Evolutionary conservation across 345 rosid species (phyloP), one percentile per base, ranked within the genome.

Genomic region (Reutealis trisperma): DNA sequence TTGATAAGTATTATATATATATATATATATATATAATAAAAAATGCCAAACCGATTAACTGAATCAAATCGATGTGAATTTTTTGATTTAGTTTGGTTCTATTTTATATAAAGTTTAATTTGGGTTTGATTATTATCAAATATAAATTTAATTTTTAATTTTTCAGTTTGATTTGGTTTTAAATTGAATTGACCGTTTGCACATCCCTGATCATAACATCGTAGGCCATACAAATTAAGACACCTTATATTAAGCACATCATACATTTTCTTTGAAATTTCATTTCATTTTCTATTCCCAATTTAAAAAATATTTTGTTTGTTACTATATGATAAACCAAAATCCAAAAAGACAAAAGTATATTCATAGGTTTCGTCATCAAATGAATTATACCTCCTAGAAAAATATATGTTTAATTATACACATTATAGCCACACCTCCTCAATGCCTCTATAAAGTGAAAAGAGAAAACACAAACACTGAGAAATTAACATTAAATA

Each of bases 341-440:
- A 16, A 37, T 68, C 72, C 57, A n/a, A 44, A 22, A 45, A n/a
- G 57, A n/a, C 55, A n/a, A 68, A 45, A 67, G 5, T 9, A 22
- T 2, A 45, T n/a, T 68, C 57, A 68, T 44, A n/a, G 73, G 70
- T 75, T 55, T 55, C 57, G 67, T 22, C 66, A 55, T 66, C 57
- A 37, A 10, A 67, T 19, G 24, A 42, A 42, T n/a, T 42, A 27
- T 27, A 0, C 30, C 30, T 11, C 70, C 52, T 42, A 67, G 51
- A 67, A 60, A 59, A 11, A 5, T n/a, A 59, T 21, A 1, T 59
- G 18, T 22, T 59, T 59, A 16, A 27, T 27, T 16, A 3, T n/a
- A 59, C 25, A 59, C n/a, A 7, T 19, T 18, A n/a, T 57, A 16
- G 5, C 6, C 6, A 2, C n/a, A n/a, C 12, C 63, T n/a, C 22